A percentile compares a stretch with the other conserved stretches of the same genome.
phyloP scores from a whole-genome alignment of 2,329 filamentous ascomycete genomes.

The Ilyonectria sp. region DNA sequence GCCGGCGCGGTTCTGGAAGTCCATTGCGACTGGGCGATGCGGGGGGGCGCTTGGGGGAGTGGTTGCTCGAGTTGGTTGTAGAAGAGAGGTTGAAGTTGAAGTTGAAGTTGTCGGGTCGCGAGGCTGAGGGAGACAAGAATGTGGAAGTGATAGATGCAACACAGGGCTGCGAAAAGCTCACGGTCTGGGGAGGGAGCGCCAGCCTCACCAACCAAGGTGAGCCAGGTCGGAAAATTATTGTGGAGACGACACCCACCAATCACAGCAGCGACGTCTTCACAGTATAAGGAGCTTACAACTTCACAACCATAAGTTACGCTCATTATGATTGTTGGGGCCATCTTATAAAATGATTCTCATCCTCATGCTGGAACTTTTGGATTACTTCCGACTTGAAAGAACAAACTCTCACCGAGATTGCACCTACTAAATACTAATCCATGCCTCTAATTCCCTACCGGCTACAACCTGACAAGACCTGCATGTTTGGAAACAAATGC shows the following conservation, averaged over 20 bases:
- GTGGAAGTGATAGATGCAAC: constrained; percentile 18
- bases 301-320: background rate
- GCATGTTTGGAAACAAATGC: constrained; percentile 52
- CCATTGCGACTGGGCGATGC: constrained; percentile 63
- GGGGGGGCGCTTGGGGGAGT: background rate
- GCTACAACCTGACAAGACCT: constrained; percentile 34
- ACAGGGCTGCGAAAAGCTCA: constrained; percentile 38
- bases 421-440: background rate
- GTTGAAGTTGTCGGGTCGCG: constrained; percentile 21
- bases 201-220: constrained; percentile 28
- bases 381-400: background rate
- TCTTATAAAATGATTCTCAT: background rate
- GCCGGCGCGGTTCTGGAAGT: constrained; percentile 92
- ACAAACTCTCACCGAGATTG: background rate
- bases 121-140: constrained; percentile 28
- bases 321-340: background rate
- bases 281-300: background rate
- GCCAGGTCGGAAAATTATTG: background rate
- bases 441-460: background rate
- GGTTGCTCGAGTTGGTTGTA: background rate
- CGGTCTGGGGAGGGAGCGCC: constrained; percentile 16
- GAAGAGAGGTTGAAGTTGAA: background rate
- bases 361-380: background rate
- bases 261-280: constrained; percentile 9
- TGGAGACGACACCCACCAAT: constrained; percentile 37